Conservation (phyloP, 2,329 filamentous ascomycete species). For the Onygenales sp. region DNA sequence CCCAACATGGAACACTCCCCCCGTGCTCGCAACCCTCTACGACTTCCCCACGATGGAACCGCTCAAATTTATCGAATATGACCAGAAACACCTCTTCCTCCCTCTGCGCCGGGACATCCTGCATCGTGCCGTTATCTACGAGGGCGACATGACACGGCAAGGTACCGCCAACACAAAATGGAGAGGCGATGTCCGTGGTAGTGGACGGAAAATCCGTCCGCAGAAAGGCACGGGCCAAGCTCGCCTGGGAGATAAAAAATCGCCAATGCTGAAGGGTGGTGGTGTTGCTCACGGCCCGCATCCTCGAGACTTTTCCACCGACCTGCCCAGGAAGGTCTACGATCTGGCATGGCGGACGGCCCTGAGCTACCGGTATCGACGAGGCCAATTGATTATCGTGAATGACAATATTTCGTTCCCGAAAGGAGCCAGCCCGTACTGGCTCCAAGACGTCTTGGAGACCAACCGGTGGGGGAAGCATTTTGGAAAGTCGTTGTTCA, state of each 20-base stretch:
- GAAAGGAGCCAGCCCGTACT: constrained; percentile 41
- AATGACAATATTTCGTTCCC: constrained; percentile 65
- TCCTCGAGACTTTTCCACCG: constrained; percentile 80
- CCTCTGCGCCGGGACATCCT: constrained; percentile 86
- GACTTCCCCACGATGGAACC: constrained; percentile 85
- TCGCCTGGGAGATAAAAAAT: constrained; percentile 71
- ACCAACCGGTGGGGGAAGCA: constrained; percentile 59
- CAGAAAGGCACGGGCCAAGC: constrained; percentile 83
- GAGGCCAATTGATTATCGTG: constrained; percentile 78
- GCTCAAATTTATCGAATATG: constrained; percentile 64
- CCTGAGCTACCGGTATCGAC: constrained; percentile 79
- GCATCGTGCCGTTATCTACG: constrained; percentile 83
- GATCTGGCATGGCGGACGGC: constrained; percentile 93
- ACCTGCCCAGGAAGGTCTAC: constrained; percentile 80
- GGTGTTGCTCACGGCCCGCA: constrained; percentile 86
- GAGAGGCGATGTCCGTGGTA: constrained; percentile 73
- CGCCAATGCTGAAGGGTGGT: constrained; percentile 72
- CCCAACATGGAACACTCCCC: constrained; percentile 34
- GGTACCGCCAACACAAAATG: constrained; percentile 79
- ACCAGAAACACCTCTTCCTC: constrained; percentile 71
- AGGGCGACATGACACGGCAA: constrained; percentile 78
- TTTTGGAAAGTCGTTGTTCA: constrained; percentile 63
- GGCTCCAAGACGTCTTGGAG: constrained; percentile 59
- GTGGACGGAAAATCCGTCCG: constrained; percentile 66
- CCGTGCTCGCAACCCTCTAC: constrained; percentile 78